phyloP scores from a whole-genome alignment of 495 filamentous ascomycete genomes.

The Podospora pseudoanserina region DNA sequence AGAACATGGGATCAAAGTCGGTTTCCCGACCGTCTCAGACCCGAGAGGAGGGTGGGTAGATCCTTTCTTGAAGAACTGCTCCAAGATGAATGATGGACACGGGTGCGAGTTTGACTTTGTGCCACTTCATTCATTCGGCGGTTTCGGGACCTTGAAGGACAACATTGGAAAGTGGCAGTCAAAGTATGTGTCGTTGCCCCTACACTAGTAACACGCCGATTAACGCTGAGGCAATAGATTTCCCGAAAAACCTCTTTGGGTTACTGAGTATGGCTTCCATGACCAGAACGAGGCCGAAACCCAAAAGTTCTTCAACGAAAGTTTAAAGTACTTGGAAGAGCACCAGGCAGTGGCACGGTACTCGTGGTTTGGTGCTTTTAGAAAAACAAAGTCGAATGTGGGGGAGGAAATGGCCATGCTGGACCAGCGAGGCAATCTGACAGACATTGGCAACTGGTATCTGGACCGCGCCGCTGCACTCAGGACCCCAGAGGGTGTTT shows the following conservation, averaged over 20 bases:
- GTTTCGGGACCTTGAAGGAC: constrained; percentile 53
- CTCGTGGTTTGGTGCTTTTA: constrained; percentile 63
- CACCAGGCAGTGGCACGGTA: constrained; percentile 51
- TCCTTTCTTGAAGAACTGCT: constrained; percentile 49
- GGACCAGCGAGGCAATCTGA: constrained; percentile 49
- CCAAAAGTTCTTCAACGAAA: constrained; percentile 55
- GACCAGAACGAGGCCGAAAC: constrained; percentile 43
- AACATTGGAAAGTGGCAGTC: constrained; percentile 28
- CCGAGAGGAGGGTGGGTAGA: constrained; percentile 54
- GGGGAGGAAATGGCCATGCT: constrained; percentile 56
- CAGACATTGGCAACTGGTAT: constrained; percentile 61
- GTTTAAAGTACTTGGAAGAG: constrained; percentile 49
- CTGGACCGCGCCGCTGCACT: constrained; percentile 34
- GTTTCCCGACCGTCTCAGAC: constrained; percentile 46
- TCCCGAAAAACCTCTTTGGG: constrained; percentile 52
- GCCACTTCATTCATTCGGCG: constrained; percentile 63
- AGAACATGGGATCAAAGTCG: constrained; percentile 47
- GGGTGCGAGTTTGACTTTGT: constrained; percentile 60
- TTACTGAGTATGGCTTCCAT: constrained; percentile 54
- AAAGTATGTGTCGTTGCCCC: constrained; percentile 17
- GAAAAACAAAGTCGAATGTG: constrained; percentile 54
- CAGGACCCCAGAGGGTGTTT: not conserved
- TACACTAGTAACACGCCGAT: not conserved
- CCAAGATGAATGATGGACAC: constrained; percentile 17
- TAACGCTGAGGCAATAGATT: constrained; percentile 26